These are phyloP conservation scores for Rickenella mellea DNA, from an alignment of 768 basidiomycete genomes.

Conservation along the genomic window DNA sequence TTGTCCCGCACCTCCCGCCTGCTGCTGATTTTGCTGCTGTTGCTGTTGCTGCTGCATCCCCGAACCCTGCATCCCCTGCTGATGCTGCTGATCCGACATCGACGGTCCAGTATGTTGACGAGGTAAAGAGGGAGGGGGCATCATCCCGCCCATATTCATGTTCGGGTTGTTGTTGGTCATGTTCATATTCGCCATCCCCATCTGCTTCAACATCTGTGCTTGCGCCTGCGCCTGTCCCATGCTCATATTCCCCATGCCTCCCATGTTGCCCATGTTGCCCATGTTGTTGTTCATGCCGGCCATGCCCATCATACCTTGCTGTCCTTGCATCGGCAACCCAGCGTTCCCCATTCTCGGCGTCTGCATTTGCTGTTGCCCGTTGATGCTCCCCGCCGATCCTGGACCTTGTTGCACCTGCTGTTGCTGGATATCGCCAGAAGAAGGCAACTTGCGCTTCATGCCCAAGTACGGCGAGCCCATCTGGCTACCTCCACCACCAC, in stretches of 20 bases:
- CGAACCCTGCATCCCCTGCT: neutral
- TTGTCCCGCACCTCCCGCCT: neutral
- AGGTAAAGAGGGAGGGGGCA: too few species aligned
- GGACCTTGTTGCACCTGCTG: conserved; percentile 15
- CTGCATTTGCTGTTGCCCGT: conserved; percentile 2
- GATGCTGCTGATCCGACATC: neutral
- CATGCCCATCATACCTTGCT: neutral
- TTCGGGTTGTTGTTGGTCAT: conserved; percentile 3
- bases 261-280: conserved; percentile 8
- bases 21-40: conserved; percentile 12
- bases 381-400: neutral
- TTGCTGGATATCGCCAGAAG: neutral
- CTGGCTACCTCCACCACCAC: too few species aligned
- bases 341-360: neutral
- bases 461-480: neutral
- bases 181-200: conserved; percentile 9
- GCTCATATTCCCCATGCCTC: conserved; percentile 6
- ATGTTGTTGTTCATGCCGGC: conserved; percentile 3
- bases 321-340: too few species aligned
- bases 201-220: neutral
- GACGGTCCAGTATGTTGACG: too few species aligned
- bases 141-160: neutral
- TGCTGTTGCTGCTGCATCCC: conserved; percentile 11
- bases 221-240: conserved; percentile 10
- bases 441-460: neutral